phyloP scores from a whole-genome alignment of 345 rosid genomes.

The Heritiera littoralis region DNA sequence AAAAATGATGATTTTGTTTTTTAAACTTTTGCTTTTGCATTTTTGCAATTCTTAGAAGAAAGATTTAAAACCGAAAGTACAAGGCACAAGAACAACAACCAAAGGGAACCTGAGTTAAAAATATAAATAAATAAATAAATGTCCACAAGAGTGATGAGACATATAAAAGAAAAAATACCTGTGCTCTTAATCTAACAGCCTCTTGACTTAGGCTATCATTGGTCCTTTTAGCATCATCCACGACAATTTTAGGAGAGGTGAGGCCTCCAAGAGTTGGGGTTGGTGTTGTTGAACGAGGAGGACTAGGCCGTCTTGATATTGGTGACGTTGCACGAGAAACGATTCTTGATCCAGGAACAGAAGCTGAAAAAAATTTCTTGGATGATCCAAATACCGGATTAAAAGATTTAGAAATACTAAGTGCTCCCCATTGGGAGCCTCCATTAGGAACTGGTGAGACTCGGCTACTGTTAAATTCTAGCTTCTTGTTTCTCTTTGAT shows the following conservation, averaged over 20 bases:
- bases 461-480: constrained; percentile 91
- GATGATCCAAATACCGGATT: constrained; percentile 92
- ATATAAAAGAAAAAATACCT: constrained; percentile 43
- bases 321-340: constrained; percentile 99
- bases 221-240: constrained; percentile 76
- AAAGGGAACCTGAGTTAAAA: background rate
- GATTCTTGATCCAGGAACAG: constrained; percentile 99
- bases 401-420: constrained; percentile 74
- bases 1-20: background rate
- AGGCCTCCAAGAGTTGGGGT: constrained; percentile 94
- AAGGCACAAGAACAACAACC: background rate
- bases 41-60: background rate
- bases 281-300: constrained; percentile 98
- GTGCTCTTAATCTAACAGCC: constrained; percentile 84
- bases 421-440: constrained; percentile 82
- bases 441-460: constrained; percentile 95
- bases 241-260: constrained; percentile 68
- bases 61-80: background rate
- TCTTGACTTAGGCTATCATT: constrained; percentile 85
- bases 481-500: constrained; percentile 80
- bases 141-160: constrained; percentile 2
- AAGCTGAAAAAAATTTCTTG: constrained; percentile 95
- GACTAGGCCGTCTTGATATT: constrained; percentile 88
- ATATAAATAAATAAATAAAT: background rate
- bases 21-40: background rate